Evolutionary conservation across 2,329 filamentous ascomycete species (phyloP).

Genomic region (Nigrospora sphaerica): DNA sequence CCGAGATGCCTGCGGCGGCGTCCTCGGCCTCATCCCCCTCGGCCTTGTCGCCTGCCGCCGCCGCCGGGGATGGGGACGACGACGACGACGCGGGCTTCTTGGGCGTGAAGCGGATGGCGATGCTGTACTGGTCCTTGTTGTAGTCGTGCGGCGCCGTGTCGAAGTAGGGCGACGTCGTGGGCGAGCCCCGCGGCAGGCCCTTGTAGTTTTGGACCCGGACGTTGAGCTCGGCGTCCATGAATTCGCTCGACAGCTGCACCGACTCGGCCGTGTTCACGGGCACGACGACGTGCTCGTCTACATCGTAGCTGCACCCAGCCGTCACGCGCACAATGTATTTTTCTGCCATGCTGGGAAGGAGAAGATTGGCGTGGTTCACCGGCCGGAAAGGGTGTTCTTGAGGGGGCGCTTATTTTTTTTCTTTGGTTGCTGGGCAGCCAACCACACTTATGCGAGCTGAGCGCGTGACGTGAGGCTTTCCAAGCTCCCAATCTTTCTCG

Average conservation of each 20-base stretch:
- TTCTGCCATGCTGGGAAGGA: slow-evolving; percentile 43
- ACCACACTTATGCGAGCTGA: too few species aligned
- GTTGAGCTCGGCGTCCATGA: slow-evolving; percentile 61
- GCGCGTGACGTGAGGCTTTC: too few species aligned
- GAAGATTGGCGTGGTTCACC: too few species aligned
- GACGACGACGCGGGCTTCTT: slow-evolving; percentile 32
- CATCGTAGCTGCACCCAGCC: slow-evolving; percentile 70
- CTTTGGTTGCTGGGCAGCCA: too few species aligned
- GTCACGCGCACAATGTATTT: slow-evolving; percentile 79
- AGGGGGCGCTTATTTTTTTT: too few species aligned
- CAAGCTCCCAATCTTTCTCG: too few species aligned
- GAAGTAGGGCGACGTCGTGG: slow-evolving; percentile 72
- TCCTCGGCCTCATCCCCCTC: slow-evolving; percentile 8
- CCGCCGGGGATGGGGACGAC: not conserved
- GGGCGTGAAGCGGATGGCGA: slow-evolving; percentile 72
- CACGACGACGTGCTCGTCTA: slow-evolving; percentile 63
- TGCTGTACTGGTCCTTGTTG: slow-evolving; percentile 74
- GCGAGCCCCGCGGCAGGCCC: slow-evolving; percentile 67
- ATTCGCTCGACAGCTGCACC: slow-evolving; percentile 53
- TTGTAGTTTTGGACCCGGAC: slow-evolving; percentile 63
- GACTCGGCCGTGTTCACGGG: slow-evolving; percentile 65
- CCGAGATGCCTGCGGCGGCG: slow-evolving; percentile 47
- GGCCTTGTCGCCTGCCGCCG: slow-evolving; percentile 1
- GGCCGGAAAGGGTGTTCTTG: too few species aligned
- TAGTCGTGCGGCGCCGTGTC: slow-evolving; percentile 56